Conservation (phyloP, 768 basidiomycete genomes). For the Leccinum boreale region DNA sequence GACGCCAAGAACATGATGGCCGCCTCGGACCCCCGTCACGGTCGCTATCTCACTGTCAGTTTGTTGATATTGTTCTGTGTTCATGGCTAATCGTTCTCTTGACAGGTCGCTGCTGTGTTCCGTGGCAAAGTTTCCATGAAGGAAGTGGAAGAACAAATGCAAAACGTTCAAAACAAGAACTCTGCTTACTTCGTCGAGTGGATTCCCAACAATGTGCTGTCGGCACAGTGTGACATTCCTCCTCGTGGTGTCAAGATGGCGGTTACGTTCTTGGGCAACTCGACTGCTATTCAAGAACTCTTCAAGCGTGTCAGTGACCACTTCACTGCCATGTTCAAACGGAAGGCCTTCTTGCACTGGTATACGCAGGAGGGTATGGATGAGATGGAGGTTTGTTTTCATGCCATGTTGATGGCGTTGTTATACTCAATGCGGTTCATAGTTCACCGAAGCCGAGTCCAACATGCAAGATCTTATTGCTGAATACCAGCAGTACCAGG, state of each 20-base stretch:
- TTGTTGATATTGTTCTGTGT: background rate
- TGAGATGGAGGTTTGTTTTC: constrained; percentile 77
- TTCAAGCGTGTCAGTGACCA: constrained; percentile 99
- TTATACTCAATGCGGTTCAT: constrained; percentile 3
- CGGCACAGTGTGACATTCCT: constrained; percentile 97
- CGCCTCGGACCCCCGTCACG: constrained; percentile 93
- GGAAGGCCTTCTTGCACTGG: constrained; percentile 99
- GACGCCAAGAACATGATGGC: constrained; percentile 99
- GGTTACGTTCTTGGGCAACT: constrained; percentile 96
- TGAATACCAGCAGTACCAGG: constrained; percentile 97
- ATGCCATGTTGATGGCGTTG: background rate
- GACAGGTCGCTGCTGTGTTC: constrained; percentile 89
- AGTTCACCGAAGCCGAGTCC: constrained; percentile 97
- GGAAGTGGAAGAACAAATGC: constrained; percentile 99
- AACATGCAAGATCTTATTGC: constrained; percentile 99
- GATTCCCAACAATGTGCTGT: constrained; percentile 99
- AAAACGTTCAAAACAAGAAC: constrained; percentile 96
- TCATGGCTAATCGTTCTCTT: background rate
- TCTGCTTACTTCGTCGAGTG: constrained; percentile 98
- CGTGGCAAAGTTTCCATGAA: constrained; percentile 99
- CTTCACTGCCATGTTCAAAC: constrained; percentile 99
- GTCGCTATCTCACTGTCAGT: constrained; percentile 91
- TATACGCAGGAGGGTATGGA: constrained; percentile 99
- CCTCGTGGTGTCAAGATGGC: constrained; percentile 96
- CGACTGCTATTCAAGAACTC: constrained; percentile 94